Conservation (phyloP, 345 rosid species). For the Aurinia saxatilis region DNA sequence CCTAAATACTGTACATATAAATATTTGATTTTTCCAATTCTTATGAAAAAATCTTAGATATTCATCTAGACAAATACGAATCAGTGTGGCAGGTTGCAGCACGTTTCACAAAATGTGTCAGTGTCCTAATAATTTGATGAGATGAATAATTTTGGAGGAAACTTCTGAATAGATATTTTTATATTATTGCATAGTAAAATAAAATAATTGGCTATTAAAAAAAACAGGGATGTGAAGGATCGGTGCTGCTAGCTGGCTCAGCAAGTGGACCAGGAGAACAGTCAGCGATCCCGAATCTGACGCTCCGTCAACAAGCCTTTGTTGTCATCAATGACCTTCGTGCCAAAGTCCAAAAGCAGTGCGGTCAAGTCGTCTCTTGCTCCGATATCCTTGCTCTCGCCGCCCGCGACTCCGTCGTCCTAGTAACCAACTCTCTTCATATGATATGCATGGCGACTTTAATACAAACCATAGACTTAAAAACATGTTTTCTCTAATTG, state of each 20-base stretch:
- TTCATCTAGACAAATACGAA: neutral
- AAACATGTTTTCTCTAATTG: too few species aligned
- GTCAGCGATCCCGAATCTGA: constrained; percentile 51
- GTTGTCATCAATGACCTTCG: constrained; percentile 39
- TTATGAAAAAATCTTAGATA: too few species aligned
- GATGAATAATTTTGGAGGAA: neutral
- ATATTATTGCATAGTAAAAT: too few species aligned
- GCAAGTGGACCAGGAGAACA: constrained; percentile 83
- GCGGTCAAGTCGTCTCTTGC: constrained; percentile 47
- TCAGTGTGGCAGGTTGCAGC: too few species aligned
- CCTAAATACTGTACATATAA: too few species aligned
- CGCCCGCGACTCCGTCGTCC: constrained; percentile 42
- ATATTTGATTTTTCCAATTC: neutral
- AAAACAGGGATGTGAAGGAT: constrained; percentile 78
- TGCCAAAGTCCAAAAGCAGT: constrained; percentile 26
- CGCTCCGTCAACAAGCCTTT: constrained; percentile 34
- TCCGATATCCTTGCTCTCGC: constrained; percentile 45
- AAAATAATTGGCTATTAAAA: too few species aligned
- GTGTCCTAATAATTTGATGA: neutral
- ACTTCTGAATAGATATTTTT: neutral
- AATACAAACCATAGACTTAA: too few species aligned
- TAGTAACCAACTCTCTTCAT: constrained; percentile 13
- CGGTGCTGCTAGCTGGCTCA: constrained; percentile 76
- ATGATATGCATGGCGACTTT: too few species aligned
- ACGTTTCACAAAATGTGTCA: too few species aligned